Evolutionary conservation across 2,329 filamentous ascomycete genomes (phyloP).

Genomic region (Hypoxylon rubiginosum): DNA sequence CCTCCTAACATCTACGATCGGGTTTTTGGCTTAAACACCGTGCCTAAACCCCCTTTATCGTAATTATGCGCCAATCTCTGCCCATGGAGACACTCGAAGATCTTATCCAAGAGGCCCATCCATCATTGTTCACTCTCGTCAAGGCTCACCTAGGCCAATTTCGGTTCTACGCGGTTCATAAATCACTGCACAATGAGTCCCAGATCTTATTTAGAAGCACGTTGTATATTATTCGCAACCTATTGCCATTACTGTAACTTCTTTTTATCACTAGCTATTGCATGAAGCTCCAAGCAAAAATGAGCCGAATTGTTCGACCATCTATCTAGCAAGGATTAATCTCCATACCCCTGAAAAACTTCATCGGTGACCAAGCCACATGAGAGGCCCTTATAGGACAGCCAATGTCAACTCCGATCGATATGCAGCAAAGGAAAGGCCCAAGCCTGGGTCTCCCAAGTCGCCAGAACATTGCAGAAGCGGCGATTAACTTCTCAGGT

Average conservation of each 20-base stretch:
- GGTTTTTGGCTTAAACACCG: not conserved
- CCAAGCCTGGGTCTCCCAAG: not conserved
- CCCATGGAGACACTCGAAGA: too few species aligned
- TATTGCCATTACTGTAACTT: not conserved
- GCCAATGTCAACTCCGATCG: not conserved
- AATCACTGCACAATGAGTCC: too few species aligned
- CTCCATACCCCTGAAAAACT: not conserved
- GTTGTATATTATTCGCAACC: too few species aligned
- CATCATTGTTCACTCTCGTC: too few species aligned
- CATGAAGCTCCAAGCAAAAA: not conserved
- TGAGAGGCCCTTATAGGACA: not conserved
- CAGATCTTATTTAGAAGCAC: too few species aligned
- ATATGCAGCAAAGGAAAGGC: not conserved
- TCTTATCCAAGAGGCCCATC: too few species aligned
- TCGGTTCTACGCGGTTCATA: too few species aligned
- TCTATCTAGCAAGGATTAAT: not conserved
- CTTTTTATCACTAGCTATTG: not conserved
- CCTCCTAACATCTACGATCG: constrained; percentile 1
- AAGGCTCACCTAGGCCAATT: too few species aligned
- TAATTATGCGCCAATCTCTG: not conserved
- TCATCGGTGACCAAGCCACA: not conserved
- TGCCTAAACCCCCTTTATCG: too few species aligned
- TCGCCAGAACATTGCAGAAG: not conserved
- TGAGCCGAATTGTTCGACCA: not conserved
- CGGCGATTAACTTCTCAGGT: not conserved